phyloP scores from a whole-genome alignment of 2,329 filamentous ascomycete species.

The Cladosporium oxysporum region DNA sequence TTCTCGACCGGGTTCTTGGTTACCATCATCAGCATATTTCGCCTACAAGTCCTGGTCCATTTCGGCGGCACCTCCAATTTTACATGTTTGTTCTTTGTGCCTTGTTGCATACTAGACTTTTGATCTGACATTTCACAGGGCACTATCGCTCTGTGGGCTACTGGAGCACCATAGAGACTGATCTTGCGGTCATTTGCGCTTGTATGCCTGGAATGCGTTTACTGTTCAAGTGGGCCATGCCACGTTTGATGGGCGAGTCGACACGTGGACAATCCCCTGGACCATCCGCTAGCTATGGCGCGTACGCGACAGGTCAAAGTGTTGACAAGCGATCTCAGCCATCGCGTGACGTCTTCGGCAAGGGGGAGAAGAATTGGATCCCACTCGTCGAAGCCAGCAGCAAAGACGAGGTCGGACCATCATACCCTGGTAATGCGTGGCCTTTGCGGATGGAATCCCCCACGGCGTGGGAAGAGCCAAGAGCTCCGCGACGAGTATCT shows the following conservation, averaged over 20 bases:
- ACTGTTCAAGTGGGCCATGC: constrained; percentile 15
- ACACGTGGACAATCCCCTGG: constrained; percentile 3
- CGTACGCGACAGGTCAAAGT: not conserved
- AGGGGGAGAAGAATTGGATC: constrained; percentile 12
- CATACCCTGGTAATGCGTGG: not conserved
- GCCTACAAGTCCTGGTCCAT: constrained; percentile 21
- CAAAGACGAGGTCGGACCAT: not conserved
- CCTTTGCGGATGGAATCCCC: not conserved
- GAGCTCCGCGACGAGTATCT: not conserved
- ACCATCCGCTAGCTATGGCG: not conserved
- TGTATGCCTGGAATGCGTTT: constrained; percentile 22
- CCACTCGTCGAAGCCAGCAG: constrained; percentile 8
- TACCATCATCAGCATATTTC: constrained; percentile 22
- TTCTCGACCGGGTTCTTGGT: constrained; percentile 22
- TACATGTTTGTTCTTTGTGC: constrained; percentile 11
- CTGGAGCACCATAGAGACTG: constrained; percentile 21
- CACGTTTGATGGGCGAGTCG: constrained; percentile 19
- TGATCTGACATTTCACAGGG: constrained; percentile 6
- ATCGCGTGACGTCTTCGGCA: not conserved
- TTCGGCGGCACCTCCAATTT: constrained; percentile 22
- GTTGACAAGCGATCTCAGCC: constrained; percentile 10
- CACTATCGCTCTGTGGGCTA: constrained; percentile 20
- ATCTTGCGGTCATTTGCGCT: constrained; percentile 23
- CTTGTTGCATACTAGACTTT: not conserved
- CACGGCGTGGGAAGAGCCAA: constrained; percentile 4